Conservation (phyloP, 2,329 filamentous ascomycete genomes). For the Pseudopyrenochaeta lycopersici region DNA sequence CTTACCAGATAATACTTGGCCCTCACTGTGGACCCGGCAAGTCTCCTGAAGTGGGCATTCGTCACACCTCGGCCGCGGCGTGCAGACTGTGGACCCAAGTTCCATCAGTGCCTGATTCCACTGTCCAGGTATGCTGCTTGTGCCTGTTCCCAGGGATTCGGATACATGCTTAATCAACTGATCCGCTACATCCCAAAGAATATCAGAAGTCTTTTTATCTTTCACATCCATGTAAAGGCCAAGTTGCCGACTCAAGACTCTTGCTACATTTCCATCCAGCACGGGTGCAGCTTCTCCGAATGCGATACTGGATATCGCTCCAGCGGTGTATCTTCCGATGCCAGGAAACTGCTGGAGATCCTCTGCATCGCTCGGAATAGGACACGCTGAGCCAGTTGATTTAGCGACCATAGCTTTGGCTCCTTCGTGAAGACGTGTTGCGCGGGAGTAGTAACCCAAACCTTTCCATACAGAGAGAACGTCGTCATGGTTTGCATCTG, state of each 20-base stretch:
- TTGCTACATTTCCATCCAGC: slow-evolving; percentile 70
- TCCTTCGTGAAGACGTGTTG: slow-evolving; percentile 67
- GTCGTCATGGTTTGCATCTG: slow-evolving; percentile 62
- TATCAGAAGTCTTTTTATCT: slow-evolving; percentile 62
- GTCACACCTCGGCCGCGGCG: slow-evolving; percentile 66
- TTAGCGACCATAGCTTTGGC: slow-evolving; percentile 59
- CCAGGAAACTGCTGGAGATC: slow-evolving; percentile 64
- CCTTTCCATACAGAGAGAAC: slow-evolving; percentile 69
- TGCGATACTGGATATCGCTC: slow-evolving; percentile 69
- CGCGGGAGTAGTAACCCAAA: slow-evolving; percentile 71
- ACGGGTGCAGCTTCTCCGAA: slow-evolving; percentile 68
- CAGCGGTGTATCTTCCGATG: slow-evolving; percentile 70
- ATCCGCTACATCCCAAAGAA: slow-evolving; percentile 67
- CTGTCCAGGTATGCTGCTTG: slow-evolving; percentile 63
- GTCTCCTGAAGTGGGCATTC: slow-evolving; percentile 45
- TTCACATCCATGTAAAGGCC: slow-evolving; percentile 67
- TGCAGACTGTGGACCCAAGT: slow-evolving; percentile 69
- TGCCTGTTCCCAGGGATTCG: slow-evolving; percentile 29
- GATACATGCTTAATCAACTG: slow-evolving; percentile 64
- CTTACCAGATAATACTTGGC: slow-evolving; percentile 28
- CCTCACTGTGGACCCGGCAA: slow-evolving; percentile 46
- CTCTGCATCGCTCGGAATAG: slow-evolving; percentile 59
- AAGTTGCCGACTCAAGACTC: slow-evolving; percentile 69
- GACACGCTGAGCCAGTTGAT: slow-evolving; percentile 49
- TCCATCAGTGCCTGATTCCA: slow-evolving; percentile 75